Base-by-base conservation (phyloP, 306 rosid genomes). In the Prunus mira region DNA sequence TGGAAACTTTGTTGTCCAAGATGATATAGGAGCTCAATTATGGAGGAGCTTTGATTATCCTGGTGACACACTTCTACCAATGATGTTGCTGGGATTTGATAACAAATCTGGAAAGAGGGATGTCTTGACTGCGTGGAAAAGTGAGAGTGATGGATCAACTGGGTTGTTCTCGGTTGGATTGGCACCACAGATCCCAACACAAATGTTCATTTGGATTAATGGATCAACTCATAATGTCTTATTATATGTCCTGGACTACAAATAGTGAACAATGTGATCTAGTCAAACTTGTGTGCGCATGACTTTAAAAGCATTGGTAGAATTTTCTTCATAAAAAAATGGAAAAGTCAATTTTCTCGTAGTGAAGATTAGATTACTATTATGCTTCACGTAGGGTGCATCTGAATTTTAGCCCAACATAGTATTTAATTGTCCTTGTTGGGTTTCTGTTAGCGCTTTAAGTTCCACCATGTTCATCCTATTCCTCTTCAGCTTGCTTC, bases 31-130 rank as follows among this genome's bases (percentile, higher is more conserved):
- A 22, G 28, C 38, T 14, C 67, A 61, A 20, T 9, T 80, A 6
- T 87, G 91, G 88, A 80, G 82, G 70, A 85, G 91, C 72, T 87
- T 85, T 75, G 58, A 83, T 32, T 64, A 83, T 57, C 91, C 84
- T 14, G 11, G 66, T 14, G 83, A 85, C 71, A 72, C 87, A 2
- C 22, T 82, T 4, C 52, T 89, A 57, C 87, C 88, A 41, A 64
- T 12, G 0, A 73, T 82, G 83, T 67, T 49, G 49, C 2, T 85
- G 4, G 82, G 85, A 68, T 70, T 81, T 14, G 72, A 81, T 61
- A 67, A 67, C 63, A 66, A 80, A 76, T 81, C 83, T 0, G 80
- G 87, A 3, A 45, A 78, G 80, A 81, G 27, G 12, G 19, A 43
- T 11, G 11, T 75, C 71, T 14, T 80, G 49, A 81, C 84, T 43